Percentiles rank a stretch among this genome's conserved stretches.
phyloP scores from a whole-genome alignment of 2,329 filamentous ascomycete species.

The Epichloe amarillans region DNA sequence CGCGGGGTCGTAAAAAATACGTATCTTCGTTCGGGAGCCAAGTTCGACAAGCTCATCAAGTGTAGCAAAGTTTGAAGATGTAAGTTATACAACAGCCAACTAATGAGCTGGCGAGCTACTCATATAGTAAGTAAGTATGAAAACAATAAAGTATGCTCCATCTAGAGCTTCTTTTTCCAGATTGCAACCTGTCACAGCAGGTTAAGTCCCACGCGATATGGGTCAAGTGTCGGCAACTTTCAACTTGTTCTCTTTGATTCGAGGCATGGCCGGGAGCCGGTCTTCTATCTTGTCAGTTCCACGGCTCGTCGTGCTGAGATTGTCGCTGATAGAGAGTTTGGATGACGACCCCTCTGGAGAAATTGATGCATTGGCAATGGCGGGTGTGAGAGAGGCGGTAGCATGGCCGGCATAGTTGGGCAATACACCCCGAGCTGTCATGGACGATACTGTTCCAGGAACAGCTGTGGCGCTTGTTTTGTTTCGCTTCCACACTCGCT shows the following conservation, averaged over 20 bases:
- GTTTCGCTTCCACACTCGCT: constrained; percentile 38
- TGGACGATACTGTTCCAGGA: constrained; percentile 36
- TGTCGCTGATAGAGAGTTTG: constrained; percentile 15
- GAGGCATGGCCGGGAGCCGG: constrained; percentile 21
- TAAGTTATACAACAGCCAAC: constrained; percentile 10
- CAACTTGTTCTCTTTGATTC: constrained; percentile 4
- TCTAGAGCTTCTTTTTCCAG: constrained; percentile 11
- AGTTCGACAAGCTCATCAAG: constrained; percentile 7
- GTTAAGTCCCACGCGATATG: neutral
- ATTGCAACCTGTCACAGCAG: neutral
- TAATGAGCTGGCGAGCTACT: constrained; percentile 10
- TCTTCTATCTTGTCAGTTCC: constrained; percentile 30
- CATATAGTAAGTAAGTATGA: constrained; percentile 21
- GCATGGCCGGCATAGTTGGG: constrained; percentile 40
- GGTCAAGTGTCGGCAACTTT: constrained; percentile 1
- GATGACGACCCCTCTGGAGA: constrained; percentile 17
- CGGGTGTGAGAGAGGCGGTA: constrained; percentile 34
- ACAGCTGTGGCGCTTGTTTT: constrained; percentile 32
- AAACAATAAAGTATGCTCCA: constrained; percentile 19
- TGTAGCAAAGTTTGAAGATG: constrained; percentile 11
- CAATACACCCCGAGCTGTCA: constrained; percentile 39
- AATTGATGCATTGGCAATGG: constrained; percentile 25
- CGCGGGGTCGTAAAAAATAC: constrained; percentile 2
- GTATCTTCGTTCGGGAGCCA: neutral
- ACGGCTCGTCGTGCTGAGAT: constrained; percentile 9